phyloP scores from a whole-genome alignment of 106 monocot genomes.

The Posidonia australis region DNA sequence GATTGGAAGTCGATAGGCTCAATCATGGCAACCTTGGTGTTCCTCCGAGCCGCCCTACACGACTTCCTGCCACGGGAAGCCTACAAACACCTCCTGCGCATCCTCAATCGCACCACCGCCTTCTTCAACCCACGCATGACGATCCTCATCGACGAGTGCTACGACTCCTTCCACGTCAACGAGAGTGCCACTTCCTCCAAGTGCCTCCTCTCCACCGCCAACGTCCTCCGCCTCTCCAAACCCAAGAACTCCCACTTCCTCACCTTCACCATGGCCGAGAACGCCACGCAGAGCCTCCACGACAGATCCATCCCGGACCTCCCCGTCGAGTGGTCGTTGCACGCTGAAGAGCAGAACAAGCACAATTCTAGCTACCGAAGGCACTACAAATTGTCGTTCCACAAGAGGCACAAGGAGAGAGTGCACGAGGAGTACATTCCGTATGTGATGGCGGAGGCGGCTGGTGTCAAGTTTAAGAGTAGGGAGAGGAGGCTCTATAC shows the following conservation, averaged over 20 bases:
- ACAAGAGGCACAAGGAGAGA: conserved; percentile 12
- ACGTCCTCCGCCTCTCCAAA: conserved; percentile 12
- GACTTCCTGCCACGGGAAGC: conserved; percentile 34
- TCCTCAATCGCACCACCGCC: conserved; percentile 18
- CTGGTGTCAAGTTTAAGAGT: conserved; percentile 8
- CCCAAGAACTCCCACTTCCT: conserved; percentile 16
- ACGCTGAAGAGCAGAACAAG: conserved; percentile 9
- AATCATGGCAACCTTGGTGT: conserved; percentile 31
- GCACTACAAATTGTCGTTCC: conserved; percentile 39
- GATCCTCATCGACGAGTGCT: conserved; percentile 32
- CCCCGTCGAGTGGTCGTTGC: conserved; percentile 31
- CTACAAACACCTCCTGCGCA: conserved; percentile 9
- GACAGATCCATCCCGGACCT: conserved; percentile 25
- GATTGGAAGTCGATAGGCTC: conserved; percentile 49
- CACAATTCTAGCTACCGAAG: conserved; percentile 6
- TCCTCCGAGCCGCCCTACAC: conserved; percentile 21
- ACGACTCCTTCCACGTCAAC: conserved; percentile 18
- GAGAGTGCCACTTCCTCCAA: conserved; percentile 26
- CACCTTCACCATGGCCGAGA: conserved; percentile 24
- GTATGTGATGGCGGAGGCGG: conserved; percentile 24
- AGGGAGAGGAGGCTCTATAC: conserved; percentile 44
- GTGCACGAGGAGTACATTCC: conserved; percentile 29
- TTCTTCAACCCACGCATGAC: conserved; percentile 15
- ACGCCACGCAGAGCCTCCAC: conserved; percentile 21
- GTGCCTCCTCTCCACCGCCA: conserved; percentile 23